Percentiles rank a stretch among this genome's conserved stretches.
These are phyloP conservation scores for Sideroxylon spinosum DNA, from an alignment of 179 eudicot genomes.

Conservation along the genomic window DNA sequence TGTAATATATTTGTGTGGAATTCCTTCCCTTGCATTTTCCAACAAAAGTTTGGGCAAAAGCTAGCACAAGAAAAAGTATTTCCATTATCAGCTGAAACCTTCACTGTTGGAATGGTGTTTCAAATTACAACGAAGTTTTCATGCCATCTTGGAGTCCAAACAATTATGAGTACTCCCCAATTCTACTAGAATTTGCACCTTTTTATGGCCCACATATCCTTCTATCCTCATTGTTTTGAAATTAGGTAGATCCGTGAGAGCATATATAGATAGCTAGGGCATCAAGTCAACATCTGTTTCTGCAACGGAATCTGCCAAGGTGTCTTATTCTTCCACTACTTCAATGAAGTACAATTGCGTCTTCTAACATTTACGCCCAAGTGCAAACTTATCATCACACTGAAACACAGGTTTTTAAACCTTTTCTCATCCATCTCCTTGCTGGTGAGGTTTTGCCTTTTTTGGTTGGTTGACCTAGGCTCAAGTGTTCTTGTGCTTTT, in stretches of 20 bases:
- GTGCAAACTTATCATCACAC: background rate
- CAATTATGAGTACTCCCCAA: background rate
- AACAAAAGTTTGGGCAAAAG: background rate
- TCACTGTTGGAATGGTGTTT: background rate
- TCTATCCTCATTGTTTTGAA: background rate
- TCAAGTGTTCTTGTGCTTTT: too few species aligned
- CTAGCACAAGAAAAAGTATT: background rate
- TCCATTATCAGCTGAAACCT: background rate
- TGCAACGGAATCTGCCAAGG: background rate
- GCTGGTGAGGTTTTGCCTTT: too few species aligned
- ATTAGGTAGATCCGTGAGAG: background rate
- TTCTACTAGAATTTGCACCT: background rate
- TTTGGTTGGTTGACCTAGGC: too few species aligned
- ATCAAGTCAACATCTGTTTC: background rate
- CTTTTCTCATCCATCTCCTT: background rate
- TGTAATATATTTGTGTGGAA: background rate
- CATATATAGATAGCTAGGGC: background rate
- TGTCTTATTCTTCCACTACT: background rate
- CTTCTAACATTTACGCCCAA: background rate
- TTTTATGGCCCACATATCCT: background rate
- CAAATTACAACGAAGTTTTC: background rate
- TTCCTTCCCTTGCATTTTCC: background rate
- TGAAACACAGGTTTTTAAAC: background rate
- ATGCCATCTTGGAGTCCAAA: background rate
- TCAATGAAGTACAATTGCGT: background rate